A percentile compares a stretch with the other conserved stretches of the same genome.
phyloP scores from a whole-genome alignment of 148 eudicot species.

The Fallopia convolvulus region DNA sequence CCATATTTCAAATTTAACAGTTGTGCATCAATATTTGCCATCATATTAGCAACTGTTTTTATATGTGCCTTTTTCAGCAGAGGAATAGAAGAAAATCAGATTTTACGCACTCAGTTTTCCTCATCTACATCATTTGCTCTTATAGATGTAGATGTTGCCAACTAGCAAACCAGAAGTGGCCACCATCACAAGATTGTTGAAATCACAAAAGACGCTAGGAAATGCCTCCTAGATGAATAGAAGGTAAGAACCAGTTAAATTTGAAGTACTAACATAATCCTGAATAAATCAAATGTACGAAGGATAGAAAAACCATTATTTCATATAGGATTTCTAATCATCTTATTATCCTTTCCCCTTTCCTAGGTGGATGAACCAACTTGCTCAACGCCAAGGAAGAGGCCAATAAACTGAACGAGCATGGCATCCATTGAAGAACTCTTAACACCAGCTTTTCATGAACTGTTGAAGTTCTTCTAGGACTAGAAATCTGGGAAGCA shows the following conservation, averaged over 20 bases:
- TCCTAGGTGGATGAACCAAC: constrained; percentile 93
- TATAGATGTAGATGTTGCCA: constrained; percentile 58
- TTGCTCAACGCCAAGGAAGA: constrained; percentile 86
- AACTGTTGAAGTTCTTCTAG: constrained; percentile 71
- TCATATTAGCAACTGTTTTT: background rate
- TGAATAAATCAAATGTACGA: too few relatives aligned
- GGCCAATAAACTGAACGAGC: constrained; percentile 65
- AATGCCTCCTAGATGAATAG: constrained; percentile 73
- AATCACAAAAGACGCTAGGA: constrained; percentile 83
- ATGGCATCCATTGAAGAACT: constrained; percentile 85
- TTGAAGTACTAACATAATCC: too few relatives aligned
- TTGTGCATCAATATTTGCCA: background rate
- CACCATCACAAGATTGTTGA: constrained; percentile 77
- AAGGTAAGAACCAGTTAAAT: constrained; percentile 32
- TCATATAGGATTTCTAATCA: background rate
- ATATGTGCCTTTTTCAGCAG: constrained; percentile 24
- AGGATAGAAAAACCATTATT: too few relatives aligned
- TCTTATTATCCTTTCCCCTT: background rate
- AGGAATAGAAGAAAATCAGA: constrained; percentile 80
- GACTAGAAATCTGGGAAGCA: constrained; percentile 71
- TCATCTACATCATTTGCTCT: constrained; percentile 72
- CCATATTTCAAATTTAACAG: too few relatives aligned
- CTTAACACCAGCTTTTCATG: constrained; percentile 76
- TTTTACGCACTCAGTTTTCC: constrained; percentile 57
- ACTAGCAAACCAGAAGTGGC: constrained; percentile 71